Evolutionary conservation across 1,284 basidiomycete genomes (phyloP).

Genomic region (Ceratorhiza oryzae-sativae): DNA sequence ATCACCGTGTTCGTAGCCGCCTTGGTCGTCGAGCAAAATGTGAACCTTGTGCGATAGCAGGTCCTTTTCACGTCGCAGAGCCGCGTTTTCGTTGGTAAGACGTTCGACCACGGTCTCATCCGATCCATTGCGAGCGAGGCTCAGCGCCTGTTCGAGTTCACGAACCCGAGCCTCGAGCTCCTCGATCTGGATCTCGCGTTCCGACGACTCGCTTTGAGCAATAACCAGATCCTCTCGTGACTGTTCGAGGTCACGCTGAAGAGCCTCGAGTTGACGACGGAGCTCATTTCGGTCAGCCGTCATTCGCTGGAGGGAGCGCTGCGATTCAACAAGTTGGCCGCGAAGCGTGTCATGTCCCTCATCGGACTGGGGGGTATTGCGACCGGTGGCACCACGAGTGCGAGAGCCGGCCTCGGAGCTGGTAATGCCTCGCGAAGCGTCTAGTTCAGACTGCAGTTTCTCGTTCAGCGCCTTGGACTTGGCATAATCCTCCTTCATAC

Average conservation of each 20-base stretch:
- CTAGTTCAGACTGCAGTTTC: constrained; percentile 80
- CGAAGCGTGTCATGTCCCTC: constrained; percentile 67
- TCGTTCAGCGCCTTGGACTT: constrained; percentile 86
- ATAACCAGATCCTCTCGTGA: constrained; percentile 76
- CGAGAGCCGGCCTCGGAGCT: constrained; percentile 65
- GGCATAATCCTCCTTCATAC: constrained; percentile 93
- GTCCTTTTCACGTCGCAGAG: constrained; percentile 81
- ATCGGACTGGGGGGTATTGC: constrained; percentile 76
- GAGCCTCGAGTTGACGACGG: constrained; percentile 71
- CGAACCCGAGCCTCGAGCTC: constrained; percentile 84
- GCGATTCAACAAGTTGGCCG: constrained; percentile 70
- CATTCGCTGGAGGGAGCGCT: constrained; percentile 73
- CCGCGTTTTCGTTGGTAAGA: constrained; percentile 76
- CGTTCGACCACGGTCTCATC: constrained; percentile 76
- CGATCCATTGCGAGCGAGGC: constrained; percentile 75
- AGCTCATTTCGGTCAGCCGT: constrained; percentile 78
- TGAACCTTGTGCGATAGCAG: constrained; percentile 85
- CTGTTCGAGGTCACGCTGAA: constrained; percentile 76
- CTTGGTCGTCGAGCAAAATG: constrained; percentile 82
- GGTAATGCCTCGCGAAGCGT: constrained; percentile 65
- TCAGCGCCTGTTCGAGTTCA: constrained; percentile 74
- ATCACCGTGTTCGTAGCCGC: constrained; percentile 61
- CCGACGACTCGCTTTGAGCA: constrained; percentile 78
- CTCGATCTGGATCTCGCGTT: constrained; percentile 74
- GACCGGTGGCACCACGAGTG: constrained; percentile 72